Evolutionary conservation across 2,329 filamentous ascomycete genomes (phyloP), one percentile per base, ranked within the genome.

Genomic region (Podosphaera fusca): DNA sequence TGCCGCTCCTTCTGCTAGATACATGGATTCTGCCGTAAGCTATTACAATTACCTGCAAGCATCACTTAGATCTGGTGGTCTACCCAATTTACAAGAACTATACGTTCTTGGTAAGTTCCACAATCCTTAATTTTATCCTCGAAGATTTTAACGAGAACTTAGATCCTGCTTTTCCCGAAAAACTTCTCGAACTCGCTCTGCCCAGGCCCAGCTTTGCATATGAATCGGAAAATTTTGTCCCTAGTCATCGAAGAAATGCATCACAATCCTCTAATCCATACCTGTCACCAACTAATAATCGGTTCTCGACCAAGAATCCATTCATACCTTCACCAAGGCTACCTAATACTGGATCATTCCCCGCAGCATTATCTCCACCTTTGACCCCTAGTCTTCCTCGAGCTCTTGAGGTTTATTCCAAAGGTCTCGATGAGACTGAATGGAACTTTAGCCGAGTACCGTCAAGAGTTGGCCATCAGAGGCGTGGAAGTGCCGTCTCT

Each of bases 1-100:
- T 9, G 75, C 80, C 2, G 73, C 73, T 8, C 70, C 78, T 0
- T 68, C 73, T 3, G 71, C 78, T 0, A 74, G 81, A 9, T 84
- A 79, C 59, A 60, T 74, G 7, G 73, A 70, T 59, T 71, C 76
- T 31, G 76, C 76, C 0, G 69, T 73, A 8, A 76, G 76, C 21
- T 94, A 95, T 71, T 94, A 95, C 69, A 78, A 80, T 59, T 95
- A 95, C 69, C 78, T 96, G 29, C 82, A 87, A 33, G 78, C 78
- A n/a, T 94, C 87, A 0, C 78, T 96, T 36, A 79, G 92, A 59
- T 77, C 80, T 14, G 84, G 83, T 60, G 78, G 80, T 6, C 75
- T 96, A 6, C 87, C 88, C 0, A 78, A 76, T 40, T 75, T 96
- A 7, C 76, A 76, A 40, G 78, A 82, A 30, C 77, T 96, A 6